Conservation (phyloP, 1,284 basidiomycete genomes). For the Cutaneotrichosporon mucoides region DNA sequence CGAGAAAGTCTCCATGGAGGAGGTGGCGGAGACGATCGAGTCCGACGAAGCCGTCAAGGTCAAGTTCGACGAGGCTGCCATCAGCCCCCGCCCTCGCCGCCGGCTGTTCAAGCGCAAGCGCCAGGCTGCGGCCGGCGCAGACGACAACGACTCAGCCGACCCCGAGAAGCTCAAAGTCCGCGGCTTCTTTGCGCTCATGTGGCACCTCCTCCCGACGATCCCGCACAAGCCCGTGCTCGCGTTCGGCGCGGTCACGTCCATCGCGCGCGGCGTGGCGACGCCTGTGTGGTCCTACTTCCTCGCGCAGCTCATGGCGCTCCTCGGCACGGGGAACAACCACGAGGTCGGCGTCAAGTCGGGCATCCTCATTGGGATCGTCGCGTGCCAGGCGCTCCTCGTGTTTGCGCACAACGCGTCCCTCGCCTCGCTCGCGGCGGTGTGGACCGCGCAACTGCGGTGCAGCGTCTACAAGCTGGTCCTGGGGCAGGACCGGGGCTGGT, state of each 20-base stretch:
- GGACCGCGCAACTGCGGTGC: conserved; percentile 68
- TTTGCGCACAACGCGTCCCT: conserved; percentile 72
- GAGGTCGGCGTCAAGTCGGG: conserved; percentile 58
- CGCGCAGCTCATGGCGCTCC: conserved; percentile 72
- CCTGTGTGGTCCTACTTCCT: conserved; percentile 89
- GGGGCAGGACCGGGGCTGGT: conserved; percentile 81
- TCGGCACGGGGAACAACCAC: conserved; percentile 65
- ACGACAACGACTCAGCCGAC: too few species aligned
- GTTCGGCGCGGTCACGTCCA: conserved; percentile 62
- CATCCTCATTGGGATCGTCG: conserved; percentile 63
- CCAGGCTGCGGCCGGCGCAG: too few species aligned
- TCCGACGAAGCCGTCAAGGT: neutral
- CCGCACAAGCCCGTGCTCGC: conserved; percentile 68
- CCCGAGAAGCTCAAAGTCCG: neutral
- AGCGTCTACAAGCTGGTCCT: conserved; percentile 62
- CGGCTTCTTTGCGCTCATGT: conserved; percentile 55
- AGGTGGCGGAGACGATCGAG: too few species aligned
- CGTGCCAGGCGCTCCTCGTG: conserved; percentile 67
- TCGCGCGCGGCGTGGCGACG: conserved; percentile 74
- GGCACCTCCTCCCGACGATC: conserved; percentile 64
- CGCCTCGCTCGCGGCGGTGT: conserved; percentile 67
- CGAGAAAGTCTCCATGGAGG: too few species aligned
- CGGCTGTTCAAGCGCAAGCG: too few species aligned
- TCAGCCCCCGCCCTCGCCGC: neutral
- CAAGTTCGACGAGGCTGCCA: neutral